phyloP scores from a whole-genome alignment of 2,329 filamentous ascomycete genomes.

The Pseudomassariella vexata region DNA sequence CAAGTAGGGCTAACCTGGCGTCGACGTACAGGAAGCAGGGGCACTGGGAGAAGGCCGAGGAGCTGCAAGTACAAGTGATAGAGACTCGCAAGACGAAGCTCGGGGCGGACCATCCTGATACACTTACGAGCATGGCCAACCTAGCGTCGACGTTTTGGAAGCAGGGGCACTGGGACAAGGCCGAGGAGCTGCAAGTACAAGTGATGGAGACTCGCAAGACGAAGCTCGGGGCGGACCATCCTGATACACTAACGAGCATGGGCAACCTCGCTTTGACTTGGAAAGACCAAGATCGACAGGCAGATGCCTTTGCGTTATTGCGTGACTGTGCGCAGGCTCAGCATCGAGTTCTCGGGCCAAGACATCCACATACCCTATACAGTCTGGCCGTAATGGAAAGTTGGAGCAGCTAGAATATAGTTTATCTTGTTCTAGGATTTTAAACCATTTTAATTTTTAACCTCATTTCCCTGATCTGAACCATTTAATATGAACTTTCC shows the following conservation, averaged over 20 bases:
- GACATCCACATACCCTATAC: too few species aligned
- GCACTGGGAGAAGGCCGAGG: constrained; percentile 8
- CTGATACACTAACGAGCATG: constrained; percentile 6
- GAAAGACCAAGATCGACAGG: constrained; percentile 4
- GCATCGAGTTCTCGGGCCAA: too few species aligned
- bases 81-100: constrained; percentile 9
- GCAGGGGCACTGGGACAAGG: constrained; percentile 5
- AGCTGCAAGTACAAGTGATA: constrained; percentile 8
- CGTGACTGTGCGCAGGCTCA: too few species aligned
- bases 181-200: constrained; percentile 3
- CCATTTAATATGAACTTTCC: too few species aligned
- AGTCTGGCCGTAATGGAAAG: too few species aligned
- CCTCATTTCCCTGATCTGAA: too few species aligned
- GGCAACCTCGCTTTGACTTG: constrained; percentile 4
- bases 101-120: constrained; percentile 11
- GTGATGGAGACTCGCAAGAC: constrained; percentile 1
- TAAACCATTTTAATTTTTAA: too few species aligned
- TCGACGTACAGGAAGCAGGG: constrained; percentile 1
- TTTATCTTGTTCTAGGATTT: too few species aligned
- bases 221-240: constrained; percentile 3
- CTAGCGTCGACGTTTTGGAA: constrained; percentile 4
- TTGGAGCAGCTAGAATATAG: too few species aligned
- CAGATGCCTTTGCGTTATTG: too few species aligned
- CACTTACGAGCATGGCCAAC: constrained; percentile 5
- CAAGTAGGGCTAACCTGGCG: constrained; percentile 3